Conservation (phyloP, 78 protist genomes). For the Mantamonas sphyraenae region DNA sequence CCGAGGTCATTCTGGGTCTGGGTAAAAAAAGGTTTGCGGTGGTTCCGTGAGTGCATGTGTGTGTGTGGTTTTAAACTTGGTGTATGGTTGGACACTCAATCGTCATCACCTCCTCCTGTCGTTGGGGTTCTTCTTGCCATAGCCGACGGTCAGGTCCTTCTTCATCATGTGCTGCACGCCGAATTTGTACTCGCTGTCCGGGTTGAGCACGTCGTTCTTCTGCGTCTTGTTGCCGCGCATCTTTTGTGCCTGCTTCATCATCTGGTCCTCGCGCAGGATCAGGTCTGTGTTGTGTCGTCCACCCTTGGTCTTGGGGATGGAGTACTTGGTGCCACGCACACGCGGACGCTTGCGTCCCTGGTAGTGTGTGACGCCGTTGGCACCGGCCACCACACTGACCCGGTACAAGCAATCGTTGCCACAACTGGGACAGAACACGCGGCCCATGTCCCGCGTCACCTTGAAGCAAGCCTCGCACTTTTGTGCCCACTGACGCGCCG, state of each 20-base stretch:
- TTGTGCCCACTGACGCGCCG: constrained; percentile 56
- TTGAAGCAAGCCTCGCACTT: constrained; percentile 75
- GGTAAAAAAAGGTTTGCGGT: no score
- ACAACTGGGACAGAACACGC: constrained; percentile 51
- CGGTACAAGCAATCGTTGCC: constrained; percentile 49
- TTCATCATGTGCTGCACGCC: constrained; percentile 5
- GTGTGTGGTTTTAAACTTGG: no score
- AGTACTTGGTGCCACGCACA: constrained; percentile 7
- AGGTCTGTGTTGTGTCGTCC: constrained; percentile 50
- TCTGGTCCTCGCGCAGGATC: constrained; percentile 64
- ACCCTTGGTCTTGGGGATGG: constrained; percentile 48
- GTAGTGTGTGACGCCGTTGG: constrained; percentile 24
- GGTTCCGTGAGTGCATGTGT: no score
- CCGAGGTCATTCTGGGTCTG: no score
- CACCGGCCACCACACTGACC: constrained; percentile 11
- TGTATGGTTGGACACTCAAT: no score
- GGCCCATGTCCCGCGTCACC: constrained; percentile 33
- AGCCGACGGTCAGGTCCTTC: constrained; percentile 31
- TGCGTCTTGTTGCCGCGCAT: constrained; percentile 18
- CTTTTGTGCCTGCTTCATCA: constrained; percentile 20
- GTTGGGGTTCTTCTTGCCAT: constrained; percentile 58
- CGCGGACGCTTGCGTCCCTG: not conserved
- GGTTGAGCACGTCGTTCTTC: constrained; percentile 19
- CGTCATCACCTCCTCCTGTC: no score
- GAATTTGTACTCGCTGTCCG: constrained; percentile 12